phyloP scores from a whole-genome alignment of 1,139 yeast species.

The Scheffersomyces titani region DNA sequence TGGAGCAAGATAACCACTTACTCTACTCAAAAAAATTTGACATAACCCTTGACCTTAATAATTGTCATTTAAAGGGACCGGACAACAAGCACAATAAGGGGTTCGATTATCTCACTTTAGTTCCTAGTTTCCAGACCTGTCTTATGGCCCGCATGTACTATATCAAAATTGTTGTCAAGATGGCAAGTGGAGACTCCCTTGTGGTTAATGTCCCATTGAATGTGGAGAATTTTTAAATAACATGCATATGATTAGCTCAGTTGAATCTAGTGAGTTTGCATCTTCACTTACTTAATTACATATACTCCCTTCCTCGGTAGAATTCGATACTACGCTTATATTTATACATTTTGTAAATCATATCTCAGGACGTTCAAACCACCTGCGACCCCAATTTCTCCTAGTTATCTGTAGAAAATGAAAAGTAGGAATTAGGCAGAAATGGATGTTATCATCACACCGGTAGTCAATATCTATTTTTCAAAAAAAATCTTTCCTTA shows the following conservation, averaged over 20 bases:
- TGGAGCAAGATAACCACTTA: constrained; percentile 12
- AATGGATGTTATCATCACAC: no score
- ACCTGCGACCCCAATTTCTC: no score
- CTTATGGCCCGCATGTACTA: constrained; percentile 54
- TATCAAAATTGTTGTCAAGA: constrained; percentile 31
- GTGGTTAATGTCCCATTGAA: constrained; percentile 40
- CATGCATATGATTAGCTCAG: not conserved
- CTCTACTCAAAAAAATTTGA: constrained; percentile 30
- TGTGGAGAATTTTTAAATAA: constrained; percentile 18
- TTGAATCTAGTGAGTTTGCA: not conserved
- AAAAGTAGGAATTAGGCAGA: no score
- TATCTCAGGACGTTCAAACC: no score
- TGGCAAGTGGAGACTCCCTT: constrained; percentile 33
- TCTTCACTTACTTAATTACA: not conserved
- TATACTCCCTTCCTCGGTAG: not conserved
- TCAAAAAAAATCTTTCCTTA: no score
- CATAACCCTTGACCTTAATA: constrained; percentile 25
- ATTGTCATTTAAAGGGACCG: constrained; percentile 27
- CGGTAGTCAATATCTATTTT: no score
- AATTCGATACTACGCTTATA: not conserved
- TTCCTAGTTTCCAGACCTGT: constrained; percentile 62
- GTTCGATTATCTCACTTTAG: constrained; percentile 38
- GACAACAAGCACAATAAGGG: constrained; percentile 23
- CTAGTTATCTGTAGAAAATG: no score
- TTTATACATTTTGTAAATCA: not conserved